Base-by-base conservation (phyloP, 2,329 filamentous ascomycete genomes). In the Diaporthe caulivora region DNA sequence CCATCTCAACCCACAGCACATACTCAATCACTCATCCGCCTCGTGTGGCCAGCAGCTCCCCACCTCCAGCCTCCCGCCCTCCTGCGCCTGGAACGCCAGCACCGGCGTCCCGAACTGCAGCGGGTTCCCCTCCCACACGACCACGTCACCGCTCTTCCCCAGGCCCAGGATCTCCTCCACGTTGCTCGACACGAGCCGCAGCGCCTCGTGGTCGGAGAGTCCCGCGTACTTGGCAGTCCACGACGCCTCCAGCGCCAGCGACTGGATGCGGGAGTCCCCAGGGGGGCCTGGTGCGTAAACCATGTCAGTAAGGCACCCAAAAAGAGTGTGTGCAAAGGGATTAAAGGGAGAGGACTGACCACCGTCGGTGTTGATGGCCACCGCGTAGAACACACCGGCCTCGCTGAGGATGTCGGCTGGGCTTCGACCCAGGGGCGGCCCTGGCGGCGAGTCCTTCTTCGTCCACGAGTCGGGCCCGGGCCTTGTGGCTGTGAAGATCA, bases 51-150 rank as follows among this genome's bases (percentile, higher is more conserved):
- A 84, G 72, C 83, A 85, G 21, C 77, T 76, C 6, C 78, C 77
- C 47, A 82, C 74, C 70, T 80, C 79, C 64, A 81, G 75, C 55
- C 79, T 78, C 15, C 77, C 77, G 8, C 76, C 78, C 9, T 18
- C 3, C 37, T 78, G 77, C 18, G 76, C 77, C 49, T 81, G 78
- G 72, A 85, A 79, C n/a, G 78, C 78, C 24, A 85, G 54, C 9
- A 82, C 82, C 42, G 84, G 83, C 51, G 81, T 84, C 1, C 81
- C 84, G 4, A 83, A 83, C 72, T 82, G 78, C 54, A 86, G 75
- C 26, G 85, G 85, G 76, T 81, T 80, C 7, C 84, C 84, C 75
- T 86, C 84, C 77, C 81, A 86, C 21, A 86, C 74, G 13, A 86
- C 85, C 55, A 85, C 77, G 72, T 86, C 85, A 17, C 76, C 77